These are phyloP conservation scores for Fusarium camptoceras DNA, from an alignment of 2,329 filamentous ascomycete genomes.

Conservation along the genomic window DNA sequence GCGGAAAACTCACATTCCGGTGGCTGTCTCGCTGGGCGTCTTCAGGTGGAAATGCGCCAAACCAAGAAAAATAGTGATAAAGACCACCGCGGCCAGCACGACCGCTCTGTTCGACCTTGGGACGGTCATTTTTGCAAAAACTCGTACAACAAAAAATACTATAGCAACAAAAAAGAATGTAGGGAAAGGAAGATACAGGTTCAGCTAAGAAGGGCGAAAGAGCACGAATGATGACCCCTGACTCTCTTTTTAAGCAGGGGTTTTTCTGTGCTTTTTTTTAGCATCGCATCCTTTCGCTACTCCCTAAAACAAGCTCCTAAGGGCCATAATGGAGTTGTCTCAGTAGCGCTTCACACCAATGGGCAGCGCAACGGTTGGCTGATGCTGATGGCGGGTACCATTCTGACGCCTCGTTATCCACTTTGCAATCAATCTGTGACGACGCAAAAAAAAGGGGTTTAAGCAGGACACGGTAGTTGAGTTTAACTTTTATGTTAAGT, in stretches of 20 bases:
- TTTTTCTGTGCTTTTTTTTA: neutral
- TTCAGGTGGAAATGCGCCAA: constrained; percentile 30
- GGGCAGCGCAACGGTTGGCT: constrained; percentile 13
- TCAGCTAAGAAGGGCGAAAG: constrained; percentile 12
- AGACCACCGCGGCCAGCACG: constrained; percentile 26
- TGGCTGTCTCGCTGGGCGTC: constrained; percentile 11
- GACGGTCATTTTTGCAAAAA: constrained; percentile 16
- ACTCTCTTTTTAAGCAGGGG: constrained; percentile 25
- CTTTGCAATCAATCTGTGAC: constrained; percentile 22
- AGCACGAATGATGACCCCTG: constrained; percentile 14
- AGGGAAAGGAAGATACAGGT: neutral
- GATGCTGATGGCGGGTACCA: constrained; percentile 12
- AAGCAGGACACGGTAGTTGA: constrained; percentile 9
- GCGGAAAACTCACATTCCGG: constrained; percentile 12
- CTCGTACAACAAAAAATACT: neutral
- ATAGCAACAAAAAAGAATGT: neutral
- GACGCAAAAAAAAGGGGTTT: constrained; percentile 5
- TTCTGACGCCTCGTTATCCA: constrained; percentile 30
- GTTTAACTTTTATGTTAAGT: neutral
- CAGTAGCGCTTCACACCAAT: constrained; percentile 16
- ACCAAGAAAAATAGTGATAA: constrained; percentile 29
- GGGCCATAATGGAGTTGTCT: constrained; percentile 14
- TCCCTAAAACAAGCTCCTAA: constrained; percentile 14
- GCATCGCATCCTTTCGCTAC: neutral
- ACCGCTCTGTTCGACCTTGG: constrained; percentile 28